These are phyloP conservation scores for Lunularia cruciata DNA, from an alignment of 225 moss, liverwort and hornwort species.

Conservation along the genomic window DNA sequence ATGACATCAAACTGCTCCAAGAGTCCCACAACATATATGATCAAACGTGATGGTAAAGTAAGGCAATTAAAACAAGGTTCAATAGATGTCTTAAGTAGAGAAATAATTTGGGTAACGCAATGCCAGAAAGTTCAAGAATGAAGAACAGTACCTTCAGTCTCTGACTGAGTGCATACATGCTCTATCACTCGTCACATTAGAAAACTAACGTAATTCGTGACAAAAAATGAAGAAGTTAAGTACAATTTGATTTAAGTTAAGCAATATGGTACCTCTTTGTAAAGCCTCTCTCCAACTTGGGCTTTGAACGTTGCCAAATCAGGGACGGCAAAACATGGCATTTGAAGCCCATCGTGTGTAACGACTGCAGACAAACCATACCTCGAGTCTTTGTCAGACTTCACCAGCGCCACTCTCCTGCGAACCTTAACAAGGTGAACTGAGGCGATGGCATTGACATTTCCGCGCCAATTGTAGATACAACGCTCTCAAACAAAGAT, in stretches of 20 bases:
- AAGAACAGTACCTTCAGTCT: too few relatives aligned
- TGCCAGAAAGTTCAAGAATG: too few relatives aligned
- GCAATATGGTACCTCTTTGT: constrained; percentile 55
- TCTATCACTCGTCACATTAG: too few relatives aligned
- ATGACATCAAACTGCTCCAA: constrained; percentile 77
- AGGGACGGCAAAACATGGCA: constrained; percentile 88
- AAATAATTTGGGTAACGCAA: too few relatives aligned
- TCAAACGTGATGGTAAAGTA: not conserved
- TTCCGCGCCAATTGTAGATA: too few relatives aligned
- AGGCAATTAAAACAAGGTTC: too few relatives aligned
- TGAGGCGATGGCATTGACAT: too few relatives aligned
- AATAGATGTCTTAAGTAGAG: too few relatives aligned
- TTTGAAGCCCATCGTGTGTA: constrained; percentile 77
- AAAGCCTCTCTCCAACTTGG: constrained; percentile 63
- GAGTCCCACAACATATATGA: not conserved
- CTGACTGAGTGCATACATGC: too few relatives aligned
- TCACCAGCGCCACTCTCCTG: constrained; percentile 83
- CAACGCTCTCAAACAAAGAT: not conserved
- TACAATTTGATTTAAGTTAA: not conserved
- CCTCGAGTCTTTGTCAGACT: constrained; percentile 86
- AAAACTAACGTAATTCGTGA: too few relatives aligned
- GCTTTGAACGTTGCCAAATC: constrained; percentile 69
- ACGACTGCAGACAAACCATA: constrained; percentile 81
- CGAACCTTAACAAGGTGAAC: constrained; percentile 18
- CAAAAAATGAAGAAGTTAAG: not conserved